These are phyloP conservation scores for Phytophthora pini DNA, from an alignment of 352 stramenopile genomes.

Conservation along the genomic window DNA sequence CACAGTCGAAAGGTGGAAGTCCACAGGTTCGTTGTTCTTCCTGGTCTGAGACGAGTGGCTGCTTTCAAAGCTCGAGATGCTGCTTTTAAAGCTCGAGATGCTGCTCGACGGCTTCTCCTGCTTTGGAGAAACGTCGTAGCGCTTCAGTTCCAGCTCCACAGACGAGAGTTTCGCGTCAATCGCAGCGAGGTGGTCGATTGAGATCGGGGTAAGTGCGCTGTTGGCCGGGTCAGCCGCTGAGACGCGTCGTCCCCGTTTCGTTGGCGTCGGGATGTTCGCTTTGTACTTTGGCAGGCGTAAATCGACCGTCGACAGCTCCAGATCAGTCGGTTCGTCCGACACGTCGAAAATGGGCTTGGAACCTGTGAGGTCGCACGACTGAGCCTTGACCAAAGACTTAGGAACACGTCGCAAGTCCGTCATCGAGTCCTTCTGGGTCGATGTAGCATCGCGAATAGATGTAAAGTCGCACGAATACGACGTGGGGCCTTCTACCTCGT, in stretches of 20 bases:
- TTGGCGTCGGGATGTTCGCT: conserved; percentile 1
- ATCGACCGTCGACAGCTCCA: conserved; percentile 24
- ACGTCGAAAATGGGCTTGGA: conserved; percentile 11
- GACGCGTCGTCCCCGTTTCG: conserved; percentile 19
- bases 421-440: conserved; percentile 17
- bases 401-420: conserved; percentile 8
- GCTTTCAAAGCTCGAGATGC: conserved; percentile 1
- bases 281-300: conserved; percentile 31
- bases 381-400: background rate
- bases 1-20: conserved; percentile 29
- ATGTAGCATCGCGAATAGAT: conserved; percentile 4
- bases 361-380: conserved; percentile 15
- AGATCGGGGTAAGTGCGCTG: conserved; percentile 23
- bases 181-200: conserved; percentile 19
- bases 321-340: conserved; percentile 12
- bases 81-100: conserved; percentile 4
- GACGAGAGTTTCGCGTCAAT: conserved; percentile 33
- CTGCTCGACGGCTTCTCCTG: conserved; percentile 4
- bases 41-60: conserved; percentile 1
- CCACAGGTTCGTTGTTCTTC: conserved; percentile 7
- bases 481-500: background rate
- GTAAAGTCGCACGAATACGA: conserved; percentile 24
- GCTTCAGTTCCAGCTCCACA: conserved; percentile 25
- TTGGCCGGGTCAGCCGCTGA: conserved; percentile 10
- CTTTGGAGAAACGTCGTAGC: conserved; percentile 9